Evolutionary conservation across 148 eudicot species (phyloP).

Genomic region (Selenicereus undatus): DNA sequence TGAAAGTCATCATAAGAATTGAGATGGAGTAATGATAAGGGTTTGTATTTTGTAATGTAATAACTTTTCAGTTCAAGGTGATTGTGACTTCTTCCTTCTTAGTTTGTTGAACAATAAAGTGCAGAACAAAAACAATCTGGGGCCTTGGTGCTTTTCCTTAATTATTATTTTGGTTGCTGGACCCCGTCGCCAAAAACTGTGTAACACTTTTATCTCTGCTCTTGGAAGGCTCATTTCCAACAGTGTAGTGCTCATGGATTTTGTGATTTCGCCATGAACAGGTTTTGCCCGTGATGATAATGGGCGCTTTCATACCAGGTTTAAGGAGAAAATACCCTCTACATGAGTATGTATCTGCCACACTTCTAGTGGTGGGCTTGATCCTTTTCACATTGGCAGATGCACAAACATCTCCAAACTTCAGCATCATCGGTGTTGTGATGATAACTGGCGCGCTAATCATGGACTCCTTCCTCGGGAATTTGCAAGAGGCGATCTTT

Average conservation of each 20-base stretch:
- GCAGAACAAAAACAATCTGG: background rate
- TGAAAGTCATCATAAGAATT: background rate
- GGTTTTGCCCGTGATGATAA: constrained; percentile 94
- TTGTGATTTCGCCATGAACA: constrained; percentile 20
- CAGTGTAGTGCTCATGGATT: background rate
- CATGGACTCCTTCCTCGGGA: constrained; percentile 87
- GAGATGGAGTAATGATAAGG: background rate
- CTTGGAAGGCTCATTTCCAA: background rate
- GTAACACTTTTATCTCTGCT: background rate
- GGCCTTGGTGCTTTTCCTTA: background rate
- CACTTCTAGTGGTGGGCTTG: constrained; percentile 73
- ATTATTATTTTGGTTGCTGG: background rate
- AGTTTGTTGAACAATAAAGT: too few relatives aligned
- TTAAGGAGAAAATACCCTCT: constrained; percentile 76
- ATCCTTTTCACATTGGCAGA: constrained; percentile 94
- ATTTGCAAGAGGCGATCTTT: constrained; percentile 90
- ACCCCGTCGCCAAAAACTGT: background rate
- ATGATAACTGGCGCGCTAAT: constrained; percentile 84
- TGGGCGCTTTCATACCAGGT: constrained; percentile 97
- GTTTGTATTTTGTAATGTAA: background rate
- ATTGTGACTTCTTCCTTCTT: too few relatives aligned
- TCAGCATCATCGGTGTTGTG: constrained; percentile 73
- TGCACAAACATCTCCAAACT: constrained; percentile 86
- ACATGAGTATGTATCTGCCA: constrained; percentile 76
- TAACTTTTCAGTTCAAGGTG: background rate